A percentile compares a stretch with the other conserved stretches of the same genome.
Conservation (phyloP, 1,139 yeast species). For the Candida tunisiensis region DNA sequence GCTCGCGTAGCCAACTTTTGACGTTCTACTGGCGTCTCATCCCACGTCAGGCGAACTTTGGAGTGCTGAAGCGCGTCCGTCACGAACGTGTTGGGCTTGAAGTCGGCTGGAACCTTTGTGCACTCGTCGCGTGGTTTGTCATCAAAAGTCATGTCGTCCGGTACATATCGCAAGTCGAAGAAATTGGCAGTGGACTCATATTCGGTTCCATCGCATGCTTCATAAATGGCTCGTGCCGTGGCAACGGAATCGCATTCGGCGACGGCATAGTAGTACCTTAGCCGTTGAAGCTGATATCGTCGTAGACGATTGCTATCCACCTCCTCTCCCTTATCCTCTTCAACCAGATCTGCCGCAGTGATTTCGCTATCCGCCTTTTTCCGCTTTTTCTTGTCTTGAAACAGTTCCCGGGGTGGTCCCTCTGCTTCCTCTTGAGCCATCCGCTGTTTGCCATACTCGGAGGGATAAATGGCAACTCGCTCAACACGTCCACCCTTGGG, state of each 20-base stretch:
- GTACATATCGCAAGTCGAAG: slow-evolving; percentile 83
- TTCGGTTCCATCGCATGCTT: slow-evolving; percentile 87
- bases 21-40: slow-evolving; percentile 91
- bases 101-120: slow-evolving; percentile 51
- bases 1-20: slow-evolving; percentile 62
- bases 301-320: slow-evolving; percentile 31
- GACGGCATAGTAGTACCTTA: slow-evolving; percentile 90
- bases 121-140: slow-evolving; percentile 59
- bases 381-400: slow-evolving; percentile 28
- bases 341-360: slow-evolving; percentile 13
- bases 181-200: slow-evolving; percentile 91
- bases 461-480: slow-evolving; percentile 68
- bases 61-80: slow-evolving; percentile 93
- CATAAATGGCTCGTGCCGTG: slow-evolving; percentile 65
- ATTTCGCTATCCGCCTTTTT: slow-evolving; percentile 16
- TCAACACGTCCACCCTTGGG: slow-evolving; percentile 59
- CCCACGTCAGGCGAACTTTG: slow-evolving; percentile 91
- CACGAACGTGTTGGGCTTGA: slow-evolving; percentile 67
- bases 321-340: slow-evolving; percentile 28
- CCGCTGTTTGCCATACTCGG: slow-evolving; percentile 86
- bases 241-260: slow-evolving; percentile 61
- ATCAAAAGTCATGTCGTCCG: slow-evolving; percentile 79
- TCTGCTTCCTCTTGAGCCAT: slow-evolving; percentile 80
- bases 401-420: slow-evolving; percentile 86
- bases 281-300: slow-evolving; percentile 58